These are phyloP conservation scores for Daldinia eschscholtzii DNA, from an alignment of 2,329 filamentous ascomycete species.

Conservation along the genomic window DNA sequence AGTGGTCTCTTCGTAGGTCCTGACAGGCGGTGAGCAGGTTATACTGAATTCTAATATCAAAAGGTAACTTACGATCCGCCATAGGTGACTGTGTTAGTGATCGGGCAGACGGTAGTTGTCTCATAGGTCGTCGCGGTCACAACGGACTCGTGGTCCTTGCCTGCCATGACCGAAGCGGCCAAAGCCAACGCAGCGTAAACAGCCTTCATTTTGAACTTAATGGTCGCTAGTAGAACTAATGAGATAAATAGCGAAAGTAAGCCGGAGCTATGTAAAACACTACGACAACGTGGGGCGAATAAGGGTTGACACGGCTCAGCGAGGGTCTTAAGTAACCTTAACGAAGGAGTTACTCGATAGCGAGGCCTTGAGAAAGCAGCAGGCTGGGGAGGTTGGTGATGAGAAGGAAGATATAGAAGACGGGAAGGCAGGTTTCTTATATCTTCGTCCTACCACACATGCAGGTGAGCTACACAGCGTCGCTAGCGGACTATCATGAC, in stretches of 20 bases:
- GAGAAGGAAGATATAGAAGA: slow-evolving; percentile 25
- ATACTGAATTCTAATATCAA: background rate
- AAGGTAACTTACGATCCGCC: slow-evolving; percentile 56
- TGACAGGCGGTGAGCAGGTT: slow-evolving; percentile 44
- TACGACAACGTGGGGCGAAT: slow-evolving; percentile 26
- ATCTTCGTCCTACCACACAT: slow-evolving; percentile 40
- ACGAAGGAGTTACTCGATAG: slow-evolving; percentile 51
- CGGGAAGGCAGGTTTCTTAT: slow-evolving; percentile 44
- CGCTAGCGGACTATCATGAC: slow-evolving; percentile 41
- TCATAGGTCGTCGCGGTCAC: slow-evolving; percentile 54
- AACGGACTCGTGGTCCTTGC: slow-evolving; percentile 24
- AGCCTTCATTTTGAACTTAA: slow-evolving; percentile 49
- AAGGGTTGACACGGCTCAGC: slow-evolving; percentile 28
- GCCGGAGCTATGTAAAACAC: slow-evolving; percentile 27
- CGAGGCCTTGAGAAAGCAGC: slow-evolving; percentile 26
- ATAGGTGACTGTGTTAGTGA: slow-evolving; percentile 58
- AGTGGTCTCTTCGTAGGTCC: slow-evolving; percentile 59
- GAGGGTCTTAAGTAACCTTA: slow-evolving; percentile 51
- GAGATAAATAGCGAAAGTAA: slow-evolving; percentile 29
- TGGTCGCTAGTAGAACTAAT: slow-evolving; percentile 18
- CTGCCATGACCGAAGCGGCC: slow-evolving; percentile 47
- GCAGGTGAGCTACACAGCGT: slow-evolving; percentile 34
- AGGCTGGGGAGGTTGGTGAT: slow-evolving; percentile 41
- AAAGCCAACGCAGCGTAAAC: slow-evolving; percentile 47
- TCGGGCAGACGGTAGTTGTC: slow-evolving; percentile 61